phyloP scores from a whole-genome alignment of 2,329 filamentous ascomycete genomes.

The Byssoonygena ceratinophila region DNA sequence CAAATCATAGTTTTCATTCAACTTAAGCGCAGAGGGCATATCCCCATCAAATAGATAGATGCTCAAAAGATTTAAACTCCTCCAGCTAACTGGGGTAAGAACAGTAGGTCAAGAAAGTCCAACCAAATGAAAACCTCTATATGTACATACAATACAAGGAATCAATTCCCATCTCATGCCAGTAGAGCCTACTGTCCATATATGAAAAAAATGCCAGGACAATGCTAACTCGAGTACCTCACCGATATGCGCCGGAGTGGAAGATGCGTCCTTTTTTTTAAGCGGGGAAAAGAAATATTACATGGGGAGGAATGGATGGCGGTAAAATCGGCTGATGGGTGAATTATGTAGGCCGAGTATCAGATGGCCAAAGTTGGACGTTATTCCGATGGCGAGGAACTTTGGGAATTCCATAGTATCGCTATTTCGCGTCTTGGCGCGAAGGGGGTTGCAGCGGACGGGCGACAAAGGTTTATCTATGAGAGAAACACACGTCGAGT shows the following conservation, averaged over 20 bases:
- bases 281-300: conserved; percentile 20
- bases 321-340: background rate
- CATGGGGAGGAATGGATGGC: conserved; percentile 5
- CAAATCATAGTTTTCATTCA: background rate
- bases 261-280: conserved; percentile 21
- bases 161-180: conserved; percentile 30
- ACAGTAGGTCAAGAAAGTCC: conserved; percentile 5
- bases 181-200: conserved; percentile 13
- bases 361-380: background rate
- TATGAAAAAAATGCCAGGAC: background rate
- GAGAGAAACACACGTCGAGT: conserved; percentile 44
- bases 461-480: conserved; percentile 12
- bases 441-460: conserved; percentile 2
- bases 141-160: conserved; percentile 33
- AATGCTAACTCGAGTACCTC: conserved; percentile 26
- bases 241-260: conserved; percentile 36
- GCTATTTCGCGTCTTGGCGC: background rate
- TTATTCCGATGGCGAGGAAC: background rate
- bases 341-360: background rate
- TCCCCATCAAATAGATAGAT: conserved; percentile 1
- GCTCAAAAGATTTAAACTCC: conserved; percentile 3
- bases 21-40: background rate
- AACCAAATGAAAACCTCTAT: conserved; percentile 26
- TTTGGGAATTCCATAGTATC: background rate
- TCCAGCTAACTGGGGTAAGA: background rate